These are phyloP conservation scores for Cryptococcus neoformans DNA, from an alignment of 1,284 basidiomycete species.

Conservation along the genomic window DNA sequence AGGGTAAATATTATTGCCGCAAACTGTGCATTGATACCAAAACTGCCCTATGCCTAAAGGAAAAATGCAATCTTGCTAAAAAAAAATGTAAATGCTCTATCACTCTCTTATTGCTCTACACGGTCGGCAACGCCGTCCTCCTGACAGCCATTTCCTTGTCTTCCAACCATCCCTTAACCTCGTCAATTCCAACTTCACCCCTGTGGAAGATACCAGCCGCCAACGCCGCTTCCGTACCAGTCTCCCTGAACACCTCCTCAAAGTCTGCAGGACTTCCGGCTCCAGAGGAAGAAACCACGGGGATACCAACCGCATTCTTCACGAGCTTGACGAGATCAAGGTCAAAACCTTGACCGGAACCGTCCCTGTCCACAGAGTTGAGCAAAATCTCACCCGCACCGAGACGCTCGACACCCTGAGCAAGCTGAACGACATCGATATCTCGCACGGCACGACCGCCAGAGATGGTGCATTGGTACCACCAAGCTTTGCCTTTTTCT, in stretches of 20 bases:
- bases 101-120: not conserved
- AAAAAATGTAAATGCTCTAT: no score
- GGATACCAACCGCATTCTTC: constrained; percentile 73
- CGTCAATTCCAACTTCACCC: constrained; percentile 65
- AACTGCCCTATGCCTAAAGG: not conserved
- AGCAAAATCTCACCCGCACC: constrained; percentile 95
- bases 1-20: not conserved
- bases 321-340: constrained; percentile 76
- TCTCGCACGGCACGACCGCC: constrained; percentile 86
- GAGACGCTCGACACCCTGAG: constrained; percentile 78
- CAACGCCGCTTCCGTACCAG: constrained; percentile 83
- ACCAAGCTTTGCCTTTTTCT: constrained; percentile 80
- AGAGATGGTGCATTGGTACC: constrained; percentile 97
- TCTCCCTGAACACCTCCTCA: constrained; percentile 74
- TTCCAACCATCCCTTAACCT: constrained; percentile 64
- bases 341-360: constrained; percentile 91
- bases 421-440: constrained; percentile 90
- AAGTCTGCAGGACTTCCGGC: constrained; percentile 84
- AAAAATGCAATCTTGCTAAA: constrained; percentile 1
- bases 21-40: not conserved
- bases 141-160: constrained; percentile 53
- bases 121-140: constrained; percentile 10
- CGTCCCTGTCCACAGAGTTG: constrained; percentile 97
- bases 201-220: constrained; percentile 99
- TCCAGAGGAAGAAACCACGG: constrained; percentile 92